Evolutionary conservation across 2,329 filamentous ascomycete species (phyloP), one percentile per base, ranked within the genome.

Genomic region (Curvularia sp.): DNA sequence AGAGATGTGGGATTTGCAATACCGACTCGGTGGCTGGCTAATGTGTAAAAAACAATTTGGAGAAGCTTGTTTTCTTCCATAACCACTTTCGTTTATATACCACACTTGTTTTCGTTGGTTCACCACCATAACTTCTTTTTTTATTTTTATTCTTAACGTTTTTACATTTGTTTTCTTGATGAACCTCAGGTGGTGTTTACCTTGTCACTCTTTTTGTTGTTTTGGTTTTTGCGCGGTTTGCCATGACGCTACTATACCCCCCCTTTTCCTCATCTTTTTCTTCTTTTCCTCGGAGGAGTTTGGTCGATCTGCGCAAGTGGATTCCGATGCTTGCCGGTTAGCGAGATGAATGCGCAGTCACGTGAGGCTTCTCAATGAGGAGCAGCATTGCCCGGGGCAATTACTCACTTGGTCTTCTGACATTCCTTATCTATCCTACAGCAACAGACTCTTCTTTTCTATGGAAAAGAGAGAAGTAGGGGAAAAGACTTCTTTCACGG

Each of bases 401-500:
- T 13, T n/a, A 13, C 33, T 38, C 15, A 38, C 33, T 38, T 5
- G 15, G 18, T 18, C 18, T 18, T 38, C 5, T 38, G 12, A 10
- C 31, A 13, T 10, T 33, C 13, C 12, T n/a, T 38, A 2, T 6
- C 6, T 38, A 3, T 38, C 5, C n/a, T 38, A 13, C 33, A 38
- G 15, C 33, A 38, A 38, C 33, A 38, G 33, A 38, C 31, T 33
- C 13, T 18, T 18, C 18, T 1, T 18, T 18, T 18, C 1, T 18
- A 18, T n/a, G n/a, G 28, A 30, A 15, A 20, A 1, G 26, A 31
- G 10, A 31, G 7, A 12, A 31, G 5, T 9, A 18, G 47, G 10
- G 33, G 15, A 13, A 4, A 20, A 22, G 22, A 38, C 46, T 12
- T 33, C 28, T 26, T 58, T 58, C 39, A 39, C 54, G 72, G 72